Percentiles rank a stretch among this genome's conserved stretches.
phyloP scores from a whole-genome alignment of 2,329 filamentous ascomycete species.

The Aspergillus sojae region DNA sequence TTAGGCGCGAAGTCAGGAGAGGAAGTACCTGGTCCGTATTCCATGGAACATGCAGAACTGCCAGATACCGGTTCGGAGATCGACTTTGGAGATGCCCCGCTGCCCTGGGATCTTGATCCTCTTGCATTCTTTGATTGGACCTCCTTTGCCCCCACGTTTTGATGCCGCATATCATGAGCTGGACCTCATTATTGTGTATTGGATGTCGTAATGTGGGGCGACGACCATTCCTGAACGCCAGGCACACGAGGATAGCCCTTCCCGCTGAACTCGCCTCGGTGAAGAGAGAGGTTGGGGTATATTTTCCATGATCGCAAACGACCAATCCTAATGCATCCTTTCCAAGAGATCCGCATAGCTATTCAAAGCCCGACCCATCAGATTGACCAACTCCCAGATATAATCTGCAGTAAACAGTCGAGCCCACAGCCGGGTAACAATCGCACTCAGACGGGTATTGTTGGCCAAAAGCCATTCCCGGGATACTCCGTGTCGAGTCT shows the following conservation, averaged over 20 bases:
- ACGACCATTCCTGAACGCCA: background rate
- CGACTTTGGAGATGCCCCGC: background rate
- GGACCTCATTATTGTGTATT: no score
- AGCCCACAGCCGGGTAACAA: conserved; percentile 37
- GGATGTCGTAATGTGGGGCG: no score
- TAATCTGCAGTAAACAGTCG: conserved; percentile 39
- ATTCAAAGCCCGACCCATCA: conserved; percentile 38
- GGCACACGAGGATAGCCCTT: no score
- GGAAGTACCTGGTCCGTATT: background rate
- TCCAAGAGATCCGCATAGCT: conserved; percentile 38
- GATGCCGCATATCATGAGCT: no score
- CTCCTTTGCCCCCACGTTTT: background rate
- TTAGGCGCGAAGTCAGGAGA: background rate
- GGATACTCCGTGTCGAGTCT: conserved; percentile 34
- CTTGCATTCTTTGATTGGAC: conserved; percentile 2
- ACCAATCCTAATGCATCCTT: background rate
- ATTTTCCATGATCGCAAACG: background rate
- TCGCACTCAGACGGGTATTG: conserved; percentile 35
- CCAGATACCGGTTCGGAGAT: background rate
- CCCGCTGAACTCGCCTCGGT: no score
- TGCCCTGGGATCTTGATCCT: background rate
- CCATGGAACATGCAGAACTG: background rate
- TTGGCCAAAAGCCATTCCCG: conserved; percentile 36
- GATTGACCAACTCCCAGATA: conserved; percentile 40
- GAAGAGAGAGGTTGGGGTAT: no score